Evolutionary conservation across 202 grass and related monocot species (phyloP).

Genomic region (Panicum virgatum): DNA sequence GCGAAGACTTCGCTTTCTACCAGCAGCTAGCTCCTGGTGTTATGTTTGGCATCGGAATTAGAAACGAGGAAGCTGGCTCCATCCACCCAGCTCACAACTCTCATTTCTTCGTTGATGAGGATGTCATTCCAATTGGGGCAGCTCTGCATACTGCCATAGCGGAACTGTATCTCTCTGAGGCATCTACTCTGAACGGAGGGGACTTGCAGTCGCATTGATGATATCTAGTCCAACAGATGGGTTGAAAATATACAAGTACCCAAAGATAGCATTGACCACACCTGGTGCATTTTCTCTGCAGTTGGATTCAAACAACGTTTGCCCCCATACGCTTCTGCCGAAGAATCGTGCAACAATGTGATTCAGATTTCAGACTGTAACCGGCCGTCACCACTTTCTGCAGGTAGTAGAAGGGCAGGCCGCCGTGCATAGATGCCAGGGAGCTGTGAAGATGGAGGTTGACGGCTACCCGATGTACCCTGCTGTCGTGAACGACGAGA

Average conservation of each 20-base stretch:
- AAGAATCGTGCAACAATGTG: background rate
- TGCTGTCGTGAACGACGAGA: constrained; percentile 76
- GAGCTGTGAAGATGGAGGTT: constrained; percentile 32
- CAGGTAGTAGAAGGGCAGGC: constrained; percentile 88
- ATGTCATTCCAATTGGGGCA: constrained; percentile 73
- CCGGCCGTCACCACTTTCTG: background rate
- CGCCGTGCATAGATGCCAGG: constrained; percentile 71
- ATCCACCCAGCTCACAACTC: constrained; percentile 62
- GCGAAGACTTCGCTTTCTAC: constrained; percentile 92
- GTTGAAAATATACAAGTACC: background rate
- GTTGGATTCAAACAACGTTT: background rate
- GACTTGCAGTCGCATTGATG: background rate
- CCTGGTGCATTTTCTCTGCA: background rate
- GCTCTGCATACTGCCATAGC: constrained; percentile 67
- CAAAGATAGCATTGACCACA: background rate
- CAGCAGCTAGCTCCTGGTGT: constrained; percentile 75
- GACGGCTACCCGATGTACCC: constrained; percentile 69
- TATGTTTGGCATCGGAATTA: constrained; percentile 76
- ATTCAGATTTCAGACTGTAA: background rate
- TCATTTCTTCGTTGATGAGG: constrained; percentile 79
- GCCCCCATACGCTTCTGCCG: background rate
- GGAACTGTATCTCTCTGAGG: constrained; percentile 48
- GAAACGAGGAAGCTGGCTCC: constrained; percentile 65
- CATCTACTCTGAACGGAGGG: background rate
- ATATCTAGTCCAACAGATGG: background rate